Evolutionary conservation across 495 filamentous ascomycete species (phyloP).

Genomic region (Neurospora sp.): DNA sequence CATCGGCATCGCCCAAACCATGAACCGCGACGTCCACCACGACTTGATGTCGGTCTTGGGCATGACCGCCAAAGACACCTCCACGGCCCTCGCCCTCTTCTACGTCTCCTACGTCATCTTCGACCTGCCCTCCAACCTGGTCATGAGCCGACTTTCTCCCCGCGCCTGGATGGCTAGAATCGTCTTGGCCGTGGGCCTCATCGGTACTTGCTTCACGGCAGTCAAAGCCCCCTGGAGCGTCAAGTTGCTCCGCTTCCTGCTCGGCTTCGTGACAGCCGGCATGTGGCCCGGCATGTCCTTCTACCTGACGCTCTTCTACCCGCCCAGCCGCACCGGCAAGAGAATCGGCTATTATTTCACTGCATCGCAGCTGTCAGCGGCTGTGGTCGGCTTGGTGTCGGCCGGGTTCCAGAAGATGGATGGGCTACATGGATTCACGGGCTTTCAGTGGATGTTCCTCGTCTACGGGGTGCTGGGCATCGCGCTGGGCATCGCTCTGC

Average conservation of each 20-base stretch:
- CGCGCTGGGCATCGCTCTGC: constrained; percentile 55
- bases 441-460: constrained; percentile 94
- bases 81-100: constrained; percentile 74
- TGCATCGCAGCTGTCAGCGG: constrained; percentile 78
- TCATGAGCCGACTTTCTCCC: constrained; percentile 78
- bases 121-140: constrained; percentile 78
- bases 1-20: constrained; percentile 82
- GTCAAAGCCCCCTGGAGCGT: constrained; percentile 77
- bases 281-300: constrained; percentile 97
- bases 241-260: constrained; percentile 79
- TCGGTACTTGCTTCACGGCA: constrained; percentile 71
- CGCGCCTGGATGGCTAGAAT: constrained; percentile 91
- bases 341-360: constrained; percentile 86
- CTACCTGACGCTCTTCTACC: constrained; percentile 88
- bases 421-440: constrained; percentile 61
- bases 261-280: constrained; percentile 81
- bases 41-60: constrained; percentile 56
- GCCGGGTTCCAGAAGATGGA: constrained; percentile 91
- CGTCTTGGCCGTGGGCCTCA: constrained; percentile 75
- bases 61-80: constrained; percentile 63
- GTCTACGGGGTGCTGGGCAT: constrained; percentile 71
- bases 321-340: constrained; percentile 74
- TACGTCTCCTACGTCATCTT: constrained; percentile 87
- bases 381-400: constrained; percentile 81
- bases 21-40: constrained; percentile 61